Base-by-base conservation (phyloP, 768 basidiomycete species). In the Coprinopsis cinerea region DNA sequence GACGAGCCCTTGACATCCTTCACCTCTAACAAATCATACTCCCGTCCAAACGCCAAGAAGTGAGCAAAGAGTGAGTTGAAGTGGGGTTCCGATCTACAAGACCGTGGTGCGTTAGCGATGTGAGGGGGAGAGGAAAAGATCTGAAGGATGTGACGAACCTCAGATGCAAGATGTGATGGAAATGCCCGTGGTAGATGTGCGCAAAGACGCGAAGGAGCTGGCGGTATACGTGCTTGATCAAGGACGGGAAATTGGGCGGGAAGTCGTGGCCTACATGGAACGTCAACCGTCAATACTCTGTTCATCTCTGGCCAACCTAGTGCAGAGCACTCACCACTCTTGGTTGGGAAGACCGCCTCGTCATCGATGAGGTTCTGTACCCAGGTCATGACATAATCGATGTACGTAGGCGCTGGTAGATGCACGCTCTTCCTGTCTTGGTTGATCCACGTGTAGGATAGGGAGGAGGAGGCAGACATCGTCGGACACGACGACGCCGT, bases 341-440 rank as follows among this genome's bases (percentile, higher is more conserved):
- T 97, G 20, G 95, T 97, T 6, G 95, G 95, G 71, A 97, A 97
- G 30, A 85, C 81, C 52, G 72, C 77, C 59, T 96, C 92, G 68
- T 98, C 94, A 61, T 97, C 92, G 28, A 98, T 77, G 26, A 96
- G 74, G 61, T 94, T 94, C 64, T 98, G 95, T 3, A 96, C 80
- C 92, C 94, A 97, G 17, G 94, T 93, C 88, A 97, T 93, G 48
- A 98, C 95, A 64, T 95, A 97, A 74, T 98, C 96, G 55, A 97
- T 92, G 68, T 98, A 98, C 7, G 92, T 93, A 3, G 94, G 92
- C 13, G 95, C 95, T 15, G 96, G 86, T 0, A 99, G 75, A 58
- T 92, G 81, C 26, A 97, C 88, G 54, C 83, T 86, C 63, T 92
- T 92, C 47, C 91, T 89, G 66, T 88, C 90, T 62, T 91, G 87